Evolutionary conservation across 805 yeast species (phyloP), one percentile per base, ranked within the genome.

Genomic region (Ogataea chonburiensis): DNA sequence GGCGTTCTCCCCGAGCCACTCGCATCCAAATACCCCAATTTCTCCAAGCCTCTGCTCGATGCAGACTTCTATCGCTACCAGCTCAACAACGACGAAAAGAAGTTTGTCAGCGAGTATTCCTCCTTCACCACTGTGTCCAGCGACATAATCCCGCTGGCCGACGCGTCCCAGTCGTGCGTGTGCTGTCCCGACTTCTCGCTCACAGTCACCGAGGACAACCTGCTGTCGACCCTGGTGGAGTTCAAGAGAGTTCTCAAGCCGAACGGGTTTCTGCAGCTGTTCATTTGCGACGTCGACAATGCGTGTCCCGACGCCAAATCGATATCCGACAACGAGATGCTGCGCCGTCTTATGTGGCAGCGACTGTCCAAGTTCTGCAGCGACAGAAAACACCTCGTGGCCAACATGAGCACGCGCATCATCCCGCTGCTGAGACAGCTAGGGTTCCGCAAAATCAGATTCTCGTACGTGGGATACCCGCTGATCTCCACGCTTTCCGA

Each of bases 221-320:
- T 60, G 20, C 9, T 19, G 0, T 26, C 39, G 0, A 45, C 55
- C 2, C 39, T 63, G 5, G 33, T 26, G 5, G 68, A 63, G 37
- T 49, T 59, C 34, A 35, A 49, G 9, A 32, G 68, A 30, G 48
- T 61, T 4, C 36, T 63, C 23, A 55, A 51, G 29, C 58, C 58
- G 3, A 50, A 50, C 5, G 68, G 65, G 5, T 42, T 34, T 24
- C 27, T 61, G 10, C 62, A 58, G 38, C 41, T 63, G 8, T 40
- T 48, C 10, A 23, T 61, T 7, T 53, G 51, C 44, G 64, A 63
- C 40, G 40, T 56, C 11, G 53, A 54, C 19, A 31, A 31, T 11
- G 17, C 30, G 12, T 35, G 28, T 11, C 24, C 14, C 9, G 37
- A 37, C 17, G 6, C 15, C 12, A 32, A 34, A 15, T 18, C n/a